A percentile compares a stretch with the other conserved stretches of the same genome.
Evolutionary conservation across 2,329 filamentous ascomycete genomes (phyloP).

Genomic region (Capronia coronata): DNA sequence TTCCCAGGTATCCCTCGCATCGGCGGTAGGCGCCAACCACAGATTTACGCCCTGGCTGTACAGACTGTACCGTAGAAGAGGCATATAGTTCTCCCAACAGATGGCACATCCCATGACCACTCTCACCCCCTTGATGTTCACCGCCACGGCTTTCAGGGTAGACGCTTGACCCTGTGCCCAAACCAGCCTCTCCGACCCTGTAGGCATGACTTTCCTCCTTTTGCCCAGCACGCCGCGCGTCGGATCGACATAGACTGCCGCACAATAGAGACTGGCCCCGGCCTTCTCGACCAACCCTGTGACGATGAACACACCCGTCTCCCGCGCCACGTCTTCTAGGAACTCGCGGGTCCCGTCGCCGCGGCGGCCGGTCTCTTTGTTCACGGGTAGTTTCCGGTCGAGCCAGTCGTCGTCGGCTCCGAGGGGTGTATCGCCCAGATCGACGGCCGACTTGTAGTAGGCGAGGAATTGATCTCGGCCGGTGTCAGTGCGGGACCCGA

Average conservation of each 20-base stretch:
- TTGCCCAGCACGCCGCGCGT: slow-evolving; percentile 68
- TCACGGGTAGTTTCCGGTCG: slow-evolving; percentile 51
- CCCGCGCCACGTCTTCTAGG: slow-evolving; percentile 66
- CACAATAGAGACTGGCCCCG: slow-evolving; percentile 78
- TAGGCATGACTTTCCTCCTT: slow-evolving; percentile 89
- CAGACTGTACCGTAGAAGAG: slow-evolving; percentile 70
- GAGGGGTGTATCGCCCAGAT: slow-evolving; percentile 69
- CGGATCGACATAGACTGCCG: slow-evolving; percentile 75
- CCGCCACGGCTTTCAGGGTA: slow-evolving; percentile 72
- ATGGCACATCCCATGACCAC: slow-evolving; percentile 81
- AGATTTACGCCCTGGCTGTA: slow-evolving; percentile 89
- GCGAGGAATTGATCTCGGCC: slow-evolving; percentile 75
- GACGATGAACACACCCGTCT: slow-evolving; percentile 76
- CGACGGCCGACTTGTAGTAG: slow-evolving; percentile 73
- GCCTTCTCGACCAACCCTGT: slow-evolving; percentile 72
- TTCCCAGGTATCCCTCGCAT: slow-evolving; percentile 75
- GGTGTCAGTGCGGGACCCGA: slow-evolving; percentile 61
- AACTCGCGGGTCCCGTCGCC: slow-evolving; percentile 74
- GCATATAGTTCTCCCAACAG: slow-evolving; percentile 98
- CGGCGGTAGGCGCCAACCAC: slow-evolving; percentile 85
- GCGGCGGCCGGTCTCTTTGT: slow-evolving; percentile 45
- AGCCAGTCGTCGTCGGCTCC: slow-evolving; percentile 71
- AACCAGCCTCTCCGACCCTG: slow-evolving; percentile 71
- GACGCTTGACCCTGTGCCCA: slow-evolving; percentile 81
- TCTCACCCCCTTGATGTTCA: slow-evolving; percentile 69